phyloP scores from a whole-genome alignment of 805 yeast genomes.

The Wickerhamomyces subpelliculosus region DNA sequence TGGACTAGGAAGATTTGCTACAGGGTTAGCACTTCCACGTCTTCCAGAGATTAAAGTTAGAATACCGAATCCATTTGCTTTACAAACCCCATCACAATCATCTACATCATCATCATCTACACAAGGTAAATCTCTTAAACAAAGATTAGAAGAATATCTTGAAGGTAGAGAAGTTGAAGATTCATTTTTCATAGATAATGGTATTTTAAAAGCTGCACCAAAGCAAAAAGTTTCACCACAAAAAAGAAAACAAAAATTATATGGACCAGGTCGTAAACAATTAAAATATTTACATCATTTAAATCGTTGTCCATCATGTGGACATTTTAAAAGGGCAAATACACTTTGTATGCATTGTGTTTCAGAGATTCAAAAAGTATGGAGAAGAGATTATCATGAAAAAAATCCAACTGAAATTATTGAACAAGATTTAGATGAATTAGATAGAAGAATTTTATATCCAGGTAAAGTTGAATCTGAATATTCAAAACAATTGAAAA shows the following conservation, averaged over 20 bases:
- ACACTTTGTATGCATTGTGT: conserved; percentile 92
- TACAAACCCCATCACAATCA: conserved; percentile 4
- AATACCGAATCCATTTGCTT: conserved; percentile 18
- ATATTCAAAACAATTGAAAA: conserved; percentile 37
- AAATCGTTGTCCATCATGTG: conserved; percentile 93
- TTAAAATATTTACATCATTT: conserved; percentile 67
- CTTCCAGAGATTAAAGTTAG: conserved; percentile 19
- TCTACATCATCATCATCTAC: conserved; percentile 5
- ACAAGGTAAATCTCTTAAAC: conserved; percentile 3
- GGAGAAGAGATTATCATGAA: conserved; percentile 43
- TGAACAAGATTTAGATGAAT: conserved; percentile 35
- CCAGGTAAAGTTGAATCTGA: conserved; percentile 60
- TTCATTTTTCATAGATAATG: conserved; percentile 49
- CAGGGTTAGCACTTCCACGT: conserved; percentile 14
- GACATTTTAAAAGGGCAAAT: conserved; percentile 84
- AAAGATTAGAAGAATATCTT: conserved; percentile 29
- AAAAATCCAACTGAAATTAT: conserved; percentile 20
- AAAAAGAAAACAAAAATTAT: conserved; percentile 76
- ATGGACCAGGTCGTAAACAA: conserved; percentile 80
- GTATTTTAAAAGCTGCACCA: conserved; percentile 84
- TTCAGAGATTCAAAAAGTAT: conserved; percentile 65
- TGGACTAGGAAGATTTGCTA: conserved; percentile 13
- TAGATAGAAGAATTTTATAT: conserved; percentile 60
- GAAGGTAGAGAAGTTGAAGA: conserved; percentile 20
- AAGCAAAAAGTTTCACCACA: conserved; percentile 87